A percentile compares a stretch with the other conserved stretches of the same genome.
Evolutionary conservation across 176 grass and related monocot genomes (phyloP).

Genomic region (Saccharum officinarum): DNA sequence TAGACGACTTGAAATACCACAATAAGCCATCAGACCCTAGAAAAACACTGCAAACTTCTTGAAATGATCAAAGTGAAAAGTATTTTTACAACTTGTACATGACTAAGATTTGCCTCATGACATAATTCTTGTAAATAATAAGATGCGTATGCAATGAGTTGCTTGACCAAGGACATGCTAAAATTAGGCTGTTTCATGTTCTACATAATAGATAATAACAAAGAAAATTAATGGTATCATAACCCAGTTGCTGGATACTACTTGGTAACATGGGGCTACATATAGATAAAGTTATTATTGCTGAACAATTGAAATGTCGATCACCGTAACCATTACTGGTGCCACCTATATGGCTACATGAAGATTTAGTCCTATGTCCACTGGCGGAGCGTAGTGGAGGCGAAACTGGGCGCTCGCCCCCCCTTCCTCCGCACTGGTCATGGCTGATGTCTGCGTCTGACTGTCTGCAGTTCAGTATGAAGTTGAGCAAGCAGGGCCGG

Average conservation of each 20-base stretch:
- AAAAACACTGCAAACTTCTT: background rate
- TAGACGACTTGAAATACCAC: background rate
- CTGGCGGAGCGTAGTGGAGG: too few species aligned
- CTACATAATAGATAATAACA: background rate
- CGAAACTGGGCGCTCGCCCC: too few species aligned
- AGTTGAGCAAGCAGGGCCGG: too few species aligned
- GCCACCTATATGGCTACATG: background rate
- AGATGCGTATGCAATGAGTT: background rate
- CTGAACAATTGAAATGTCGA: background rate
- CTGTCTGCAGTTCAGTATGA: too few species aligned
- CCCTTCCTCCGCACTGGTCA: too few species aligned
- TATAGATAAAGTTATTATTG: background rate
- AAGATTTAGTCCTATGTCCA: slow-evolving; percentile 1
- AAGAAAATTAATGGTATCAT: background rate
- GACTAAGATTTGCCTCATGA: background rate
- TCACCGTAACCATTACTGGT: background rate
- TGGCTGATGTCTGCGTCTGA: too few species aligned
- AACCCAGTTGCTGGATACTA: background rate
- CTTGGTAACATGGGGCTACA: background rate
- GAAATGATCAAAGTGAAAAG: background rate
- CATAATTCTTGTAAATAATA: background rate
- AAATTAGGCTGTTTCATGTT: background rate
- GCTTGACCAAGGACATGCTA: background rate
- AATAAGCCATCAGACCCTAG: background rate
- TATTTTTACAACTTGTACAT: background rate